phyloP scores from a whole-genome alignment of 768 basidiomycete species.

The Lentinus brumalis region DNA sequence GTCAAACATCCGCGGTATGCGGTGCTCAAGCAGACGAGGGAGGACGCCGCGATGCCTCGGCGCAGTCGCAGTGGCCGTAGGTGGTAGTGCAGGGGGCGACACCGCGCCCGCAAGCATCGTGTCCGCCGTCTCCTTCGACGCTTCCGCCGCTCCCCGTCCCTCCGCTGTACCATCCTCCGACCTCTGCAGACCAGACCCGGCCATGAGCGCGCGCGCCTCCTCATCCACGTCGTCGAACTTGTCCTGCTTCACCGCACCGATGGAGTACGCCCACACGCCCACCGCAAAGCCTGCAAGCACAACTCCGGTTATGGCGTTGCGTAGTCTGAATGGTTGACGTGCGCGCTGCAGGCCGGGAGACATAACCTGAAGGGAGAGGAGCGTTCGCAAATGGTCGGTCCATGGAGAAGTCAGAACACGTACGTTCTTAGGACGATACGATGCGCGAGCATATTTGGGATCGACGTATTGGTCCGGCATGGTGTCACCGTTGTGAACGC shows the following conservation, averaged over 20 bases:
- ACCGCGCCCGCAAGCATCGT: slow-evolving; percentile 1
- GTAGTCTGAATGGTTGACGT: slow-evolving; percentile 76
- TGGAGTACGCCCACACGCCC: slow-evolving; percentile 90
- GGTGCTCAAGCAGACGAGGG: slow-evolving; percentile 41
- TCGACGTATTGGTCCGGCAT: slow-evolving; percentile 41
- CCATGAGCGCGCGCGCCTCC: slow-evolving; percentile 60
- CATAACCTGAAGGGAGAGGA: slow-evolving; percentile 61
- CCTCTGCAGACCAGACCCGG: slow-evolving; percentile 29
- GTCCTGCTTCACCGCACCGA: slow-evolving; percentile 92
- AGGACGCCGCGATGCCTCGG: slow-evolving; percentile 44
- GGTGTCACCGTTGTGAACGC: neutral
- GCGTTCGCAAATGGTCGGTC: neutral
- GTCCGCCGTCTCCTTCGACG: slow-evolving; percentile 20
- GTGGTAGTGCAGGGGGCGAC: neutral
- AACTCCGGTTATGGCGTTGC: slow-evolving; percentile 79
- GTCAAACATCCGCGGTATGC: slow-evolving; percentile 57
- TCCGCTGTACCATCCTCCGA: slow-evolving; percentile 33
- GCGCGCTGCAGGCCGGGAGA: slow-evolving; percentile 88
- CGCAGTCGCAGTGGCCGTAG: neutral
- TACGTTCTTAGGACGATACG: slow-evolving; percentile 44
- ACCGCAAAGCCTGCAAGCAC: slow-evolving; percentile 71
- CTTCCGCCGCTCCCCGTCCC: slow-evolving; percentile 27
- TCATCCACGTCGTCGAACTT: slow-evolving; percentile 87
- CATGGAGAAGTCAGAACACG: slow-evolving; percentile 1
- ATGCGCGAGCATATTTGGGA: slow-evolving; percentile 34